These are phyloP conservation scores for Tylopilus felleus DNA, from an alignment of 768 basidiomycete genomes.

Conservation along the genomic window DNA sequence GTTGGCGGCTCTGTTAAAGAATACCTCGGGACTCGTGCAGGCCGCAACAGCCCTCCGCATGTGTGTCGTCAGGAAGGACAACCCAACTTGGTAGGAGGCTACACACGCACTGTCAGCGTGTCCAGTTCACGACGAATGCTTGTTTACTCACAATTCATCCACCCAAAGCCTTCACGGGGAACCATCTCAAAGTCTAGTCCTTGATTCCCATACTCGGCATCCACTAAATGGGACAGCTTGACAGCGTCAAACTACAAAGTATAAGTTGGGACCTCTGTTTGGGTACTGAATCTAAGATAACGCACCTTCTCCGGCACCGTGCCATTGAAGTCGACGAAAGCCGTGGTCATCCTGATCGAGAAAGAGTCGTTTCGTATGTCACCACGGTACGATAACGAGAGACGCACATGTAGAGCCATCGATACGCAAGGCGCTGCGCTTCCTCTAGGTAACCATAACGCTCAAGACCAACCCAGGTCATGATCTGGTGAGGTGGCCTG, in stretches of 20 bases:
- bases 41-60: slow-evolving; percentile 96
- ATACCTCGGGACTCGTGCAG: slow-evolving; percentile 89
- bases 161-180: slow-evolving; percentile 95
- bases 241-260: slow-evolving; percentile 84
- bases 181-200: slow-evolving; percentile 98
- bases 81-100: slow-evolving; percentile 97
- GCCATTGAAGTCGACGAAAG: slow-evolving; percentile 95
- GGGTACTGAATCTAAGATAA: neutral
- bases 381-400: slow-evolving; percentile 25
- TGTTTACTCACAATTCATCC: slow-evolving; percentile 82
- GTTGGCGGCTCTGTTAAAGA: slow-evolving; percentile 58
- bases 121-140: neutral
- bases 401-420: slow-evolving; percentile 99
- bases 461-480: slow-evolving; percentile 96
- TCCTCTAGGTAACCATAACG: slow-evolving; percentile 95
- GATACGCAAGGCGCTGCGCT: slow-evolving; percentile 88
- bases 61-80: slow-evolving; percentile 87
- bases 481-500: slow-evolving; percentile 97
- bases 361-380: slow-evolving; percentile 2
- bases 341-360: slow-evolving; percentile 76
- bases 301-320: slow-evolving; percentile 93
- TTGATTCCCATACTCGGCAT: slow-evolving; percentile 95
- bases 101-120: slow-evolving; percentile 7
- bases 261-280: neutral
- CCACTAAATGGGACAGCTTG: slow-evolving; percentile 90